Base-by-base conservation (phyloP, 805 yeast genomes). In the Lachancea sp. region DNA sequence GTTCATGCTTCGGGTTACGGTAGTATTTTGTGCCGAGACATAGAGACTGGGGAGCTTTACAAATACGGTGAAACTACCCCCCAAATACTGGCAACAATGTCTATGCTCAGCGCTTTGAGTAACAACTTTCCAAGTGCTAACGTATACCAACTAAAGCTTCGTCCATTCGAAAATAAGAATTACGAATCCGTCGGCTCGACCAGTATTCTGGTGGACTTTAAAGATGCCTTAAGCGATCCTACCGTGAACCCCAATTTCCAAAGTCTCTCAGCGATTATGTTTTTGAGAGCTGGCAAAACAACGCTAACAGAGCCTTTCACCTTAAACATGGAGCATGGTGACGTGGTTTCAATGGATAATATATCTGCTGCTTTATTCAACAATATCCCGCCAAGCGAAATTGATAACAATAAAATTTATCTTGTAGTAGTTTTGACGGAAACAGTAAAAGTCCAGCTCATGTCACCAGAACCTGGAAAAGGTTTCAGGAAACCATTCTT, bases 221-320 rank as follows among this genome's bases (percentile, higher is more conserved):
- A 80, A 54, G 73, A 83, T 29, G 85, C 83, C 28, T 64, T 68
- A 15, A 75, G 77, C 23, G 77, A 77, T 34, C 71, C 84, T 2
- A 67, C 67, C 19, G 65, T 75, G 48, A 70, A 74, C 42, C 88
- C 88, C 18, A 74, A 75, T 39, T 85, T 83, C 2, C 80, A 77
- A 49, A 72, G 72, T 6, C 73, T 82, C 73, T 77, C 77, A 35
- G 89, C 88, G 3, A 78, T 79, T 51, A 67, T 86, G 63, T 81
- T 80, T 56, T 63, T 87, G 51, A 67, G 95, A 55, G 80, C 78
- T 45, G 68, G 74, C 21, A 72, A 71, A 38, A 74, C 69, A 53
- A 68, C 83, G 49, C 65, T 87, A 40, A 81, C 95, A 0, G 95
- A 87, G 62, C 82, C 94, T 0, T 85, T 83, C 63, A 77, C 83